A percentile compares a stretch with the other conserved stretches of the same genome.
These are phyloP conservation scores for Penicillium egyptiacum DNA, from an alignment of 495 filamentous ascomycete species.

Conservation along the genomic window DNA sequence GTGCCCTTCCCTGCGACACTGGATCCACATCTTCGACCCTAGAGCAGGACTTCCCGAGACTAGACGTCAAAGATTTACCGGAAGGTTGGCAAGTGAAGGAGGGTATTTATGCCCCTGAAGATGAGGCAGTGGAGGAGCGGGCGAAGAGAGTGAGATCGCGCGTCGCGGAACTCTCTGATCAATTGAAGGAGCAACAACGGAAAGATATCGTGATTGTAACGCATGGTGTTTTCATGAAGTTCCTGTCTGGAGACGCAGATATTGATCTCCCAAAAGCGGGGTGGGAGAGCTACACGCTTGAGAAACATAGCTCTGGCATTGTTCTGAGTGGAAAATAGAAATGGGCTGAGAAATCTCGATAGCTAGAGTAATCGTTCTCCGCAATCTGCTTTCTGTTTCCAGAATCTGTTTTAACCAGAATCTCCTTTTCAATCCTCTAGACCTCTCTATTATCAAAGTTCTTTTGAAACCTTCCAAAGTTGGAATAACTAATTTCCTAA, in stretches of 20 bases:
- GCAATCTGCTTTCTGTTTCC: too few species aligned
- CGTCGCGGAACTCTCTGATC: neutral
- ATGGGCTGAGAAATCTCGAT: too few species aligned
- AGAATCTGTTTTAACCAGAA: too few species aligned
- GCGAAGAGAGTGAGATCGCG: conserved; percentile 7
- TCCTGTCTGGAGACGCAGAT: neutral
- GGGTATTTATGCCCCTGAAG: conserved; percentile 2
- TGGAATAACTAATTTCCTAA: neutral
- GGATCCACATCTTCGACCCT: neutral
- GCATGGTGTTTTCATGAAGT: conserved; percentile 8
- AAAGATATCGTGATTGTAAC: conserved; percentile 6
- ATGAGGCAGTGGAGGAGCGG: conserved; percentile 4
- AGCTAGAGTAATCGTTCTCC: too few species aligned
- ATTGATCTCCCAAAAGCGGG: conserved; percentile 3
- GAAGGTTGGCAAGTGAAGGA: conserved; percentile 4
- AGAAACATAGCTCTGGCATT: conserved; percentile 1
- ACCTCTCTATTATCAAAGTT: neutral
- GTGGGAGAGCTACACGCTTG: conserved; percentile 3
- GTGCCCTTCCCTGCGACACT: conserved; percentile 4
- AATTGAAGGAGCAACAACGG: neutral
- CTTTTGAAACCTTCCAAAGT: neutral
- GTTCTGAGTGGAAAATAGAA: neutral
- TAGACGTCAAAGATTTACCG: conserved; percentile 1
- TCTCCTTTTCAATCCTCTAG: too few species aligned
- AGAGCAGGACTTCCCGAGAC: neutral